Base-by-base conservation (phyloP, 305 asterid species). In the Withania somnifera region DNA sequence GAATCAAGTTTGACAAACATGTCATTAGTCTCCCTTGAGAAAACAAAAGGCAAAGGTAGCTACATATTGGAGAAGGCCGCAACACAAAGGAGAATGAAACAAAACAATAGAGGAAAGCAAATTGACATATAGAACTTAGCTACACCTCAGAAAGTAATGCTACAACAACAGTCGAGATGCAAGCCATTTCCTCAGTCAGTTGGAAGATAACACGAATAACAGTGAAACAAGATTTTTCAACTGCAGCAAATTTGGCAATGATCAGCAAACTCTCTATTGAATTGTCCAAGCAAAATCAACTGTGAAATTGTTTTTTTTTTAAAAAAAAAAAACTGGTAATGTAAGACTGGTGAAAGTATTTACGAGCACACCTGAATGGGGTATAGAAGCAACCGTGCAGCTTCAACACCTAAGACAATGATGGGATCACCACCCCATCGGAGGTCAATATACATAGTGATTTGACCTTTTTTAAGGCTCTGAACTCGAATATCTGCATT, bases 401-500 rank as follows among this genome's bases (percentile, higher is more conserved):
- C 98, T 91, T 95, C 97, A 83, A 91, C 98, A 82, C 94, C 98
- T 90, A 97, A 86, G 84, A 97, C 61, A 64, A 97, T 97, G 89
- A 89, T 97, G 54, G 99, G 99, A 88, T 97, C 97, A 84, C 99
- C 99, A 85, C 99, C 99, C 98, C 98, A 97, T 50, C 98, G 92
- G 57, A 97, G 87, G 87, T 97, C 99, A 79, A 97, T 95, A 82
- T 97, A 98, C 99, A 97, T 97, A 7, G 96, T 97, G 85, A 97
- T 92, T 88, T 97, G 99, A 82, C 99, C 99, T 80, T 94, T 91
- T 86, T 97, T 97, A 83, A 97, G 97, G 88, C 96, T 94, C 92
- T 97, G 99, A 85, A 97, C 98, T 71, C 98, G 99, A 84, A 97
- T 93, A 81, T 98, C 99, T 97, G 91, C 89, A 86, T 73, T 84